A percentile compares a stretch with the other conserved stretches of the same genome.
phyloP scores from a whole-genome alignment of 768 basidiomycete species.

The Tylopilus vinaceipallidus region DNA sequence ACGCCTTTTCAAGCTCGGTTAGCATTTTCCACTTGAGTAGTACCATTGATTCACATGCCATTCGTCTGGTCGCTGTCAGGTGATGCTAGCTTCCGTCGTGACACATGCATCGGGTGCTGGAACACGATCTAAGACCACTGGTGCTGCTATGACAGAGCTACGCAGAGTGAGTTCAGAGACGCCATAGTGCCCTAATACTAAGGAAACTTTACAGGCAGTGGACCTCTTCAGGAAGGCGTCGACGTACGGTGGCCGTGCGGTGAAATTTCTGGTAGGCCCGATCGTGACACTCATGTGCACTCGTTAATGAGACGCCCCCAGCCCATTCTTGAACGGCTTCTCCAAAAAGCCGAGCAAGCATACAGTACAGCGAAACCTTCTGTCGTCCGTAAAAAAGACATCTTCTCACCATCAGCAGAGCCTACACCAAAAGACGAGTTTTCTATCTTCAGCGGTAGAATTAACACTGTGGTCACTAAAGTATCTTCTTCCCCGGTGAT shows the following conservation, averaged over 20 bases:
- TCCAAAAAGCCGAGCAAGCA: constrained; percentile 56
- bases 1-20: constrained; percentile 66
- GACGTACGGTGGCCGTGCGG: constrained; percentile 59
- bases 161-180: constrained; percentile 28
- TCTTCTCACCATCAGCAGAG: constrained; percentile 50
- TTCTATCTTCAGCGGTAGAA: constrained; percentile 74
- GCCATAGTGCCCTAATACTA: neutral
- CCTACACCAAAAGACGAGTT: constrained; percentile 63
- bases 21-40: constrained; percentile 18
- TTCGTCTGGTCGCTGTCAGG: constrained; percentile 37
- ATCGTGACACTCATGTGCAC: neutral
- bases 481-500: constrained; percentile 26
- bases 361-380: constrained; percentile 48
- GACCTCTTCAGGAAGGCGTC: constrained; percentile 67
- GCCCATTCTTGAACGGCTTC: constrained; percentile 65
- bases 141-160: constrained; percentile 67
- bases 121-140: constrained; percentile 60
- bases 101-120: constrained; percentile 52
- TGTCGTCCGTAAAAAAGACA: constrained; percentile 47
- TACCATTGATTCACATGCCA: neutral
- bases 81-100: constrained; percentile 76
- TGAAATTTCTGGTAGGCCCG: constrained; percentile 62
- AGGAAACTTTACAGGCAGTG: constrained; percentile 38
- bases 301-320: constrained; percentile 26
- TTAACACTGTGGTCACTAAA: constrained; percentile 58